Conservation (phyloP, 768 basidiomycete genomes). For the Amanita thiersii region DNA sequence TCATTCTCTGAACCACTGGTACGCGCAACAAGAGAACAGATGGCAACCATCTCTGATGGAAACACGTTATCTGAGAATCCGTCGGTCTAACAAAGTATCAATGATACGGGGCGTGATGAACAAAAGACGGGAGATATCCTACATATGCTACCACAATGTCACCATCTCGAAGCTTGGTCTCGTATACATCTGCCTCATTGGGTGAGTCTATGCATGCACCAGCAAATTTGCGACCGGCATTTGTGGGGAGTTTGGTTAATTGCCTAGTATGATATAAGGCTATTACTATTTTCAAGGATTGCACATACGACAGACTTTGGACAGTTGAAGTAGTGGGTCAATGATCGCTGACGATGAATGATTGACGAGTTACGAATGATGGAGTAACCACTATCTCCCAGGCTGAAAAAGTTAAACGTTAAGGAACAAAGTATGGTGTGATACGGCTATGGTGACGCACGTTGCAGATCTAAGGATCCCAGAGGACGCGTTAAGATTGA, state of each 20-base stretch:
- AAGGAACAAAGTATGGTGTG: conserved; percentile 9
- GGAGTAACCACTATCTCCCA: conserved; percentile 75
- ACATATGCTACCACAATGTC: conserved; percentile 47
- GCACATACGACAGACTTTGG: conserved; percentile 29
- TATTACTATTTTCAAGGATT: conserved; percentile 12
- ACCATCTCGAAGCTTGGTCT: conserved; percentile 38
- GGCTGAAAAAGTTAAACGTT: conserved; percentile 26
- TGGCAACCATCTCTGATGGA: conserved; percentile 57
- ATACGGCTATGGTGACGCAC: conserved; percentile 30
- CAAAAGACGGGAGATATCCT: conserved; percentile 11
- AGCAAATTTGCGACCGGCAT: conserved; percentile 30
- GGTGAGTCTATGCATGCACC: conserved; percentile 48
- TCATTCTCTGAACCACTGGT: conserved; percentile 46
- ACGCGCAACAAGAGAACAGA: conserved; percentile 60
- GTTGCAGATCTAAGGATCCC: conserved; percentile 73
- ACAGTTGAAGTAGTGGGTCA: conserved; percentile 51
- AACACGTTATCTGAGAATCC: conserved; percentile 59
- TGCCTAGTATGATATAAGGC: conserved; percentile 31
- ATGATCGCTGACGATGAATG: conserved; percentile 40
- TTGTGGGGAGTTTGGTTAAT: conserved; percentile 44
- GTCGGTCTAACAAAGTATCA: conserved; percentile 31
- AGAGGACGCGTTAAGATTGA: conserved; percentile 67
- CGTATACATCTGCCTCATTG: conserved; percentile 35
- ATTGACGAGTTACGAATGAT: conserved; percentile 64
- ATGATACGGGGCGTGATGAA: conserved; percentile 19